These are phyloP conservation scores for Thraustochytrium striatum DNA, from an alignment of 352 stramenopile species.

Conservation along the genomic window DNA sequence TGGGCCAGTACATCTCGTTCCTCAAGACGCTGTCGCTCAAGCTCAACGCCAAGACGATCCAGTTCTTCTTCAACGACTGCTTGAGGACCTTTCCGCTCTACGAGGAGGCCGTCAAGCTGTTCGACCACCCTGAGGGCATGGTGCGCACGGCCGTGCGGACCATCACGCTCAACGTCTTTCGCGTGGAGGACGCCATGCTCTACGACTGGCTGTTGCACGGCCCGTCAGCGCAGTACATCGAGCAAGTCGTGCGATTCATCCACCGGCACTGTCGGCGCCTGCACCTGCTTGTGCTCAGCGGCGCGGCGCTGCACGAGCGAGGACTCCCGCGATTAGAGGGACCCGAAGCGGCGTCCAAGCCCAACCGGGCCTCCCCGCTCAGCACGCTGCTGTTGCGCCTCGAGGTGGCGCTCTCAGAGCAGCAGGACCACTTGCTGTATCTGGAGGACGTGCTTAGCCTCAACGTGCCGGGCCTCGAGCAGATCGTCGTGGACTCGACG, in stretches of 20 bases:
- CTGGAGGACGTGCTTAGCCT: constrained; percentile 38
- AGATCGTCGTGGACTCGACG: constrained; percentile 4
- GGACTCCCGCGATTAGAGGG: no score
- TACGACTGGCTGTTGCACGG: neutral
- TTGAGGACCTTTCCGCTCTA: constrained; percentile 52
- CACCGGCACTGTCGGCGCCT: constrained; percentile 15
- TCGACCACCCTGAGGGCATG: constrained; percentile 54
- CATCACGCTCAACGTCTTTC: constrained; percentile 53
- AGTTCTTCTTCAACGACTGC: constrained; percentile 53
- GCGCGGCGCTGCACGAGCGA: neutral
- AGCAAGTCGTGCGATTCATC: constrained; percentile 30
- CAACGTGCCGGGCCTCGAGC: constrained; percentile 3
- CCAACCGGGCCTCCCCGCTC: no score
- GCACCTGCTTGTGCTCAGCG: neutral
- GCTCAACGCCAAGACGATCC: constrained; percentile 53
- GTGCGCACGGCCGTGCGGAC: constrained; percentile 53
- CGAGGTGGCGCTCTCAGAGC: constrained; percentile 41
- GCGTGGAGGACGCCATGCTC: constrained; percentile 22
- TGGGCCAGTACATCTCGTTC: constrained; percentile 55
- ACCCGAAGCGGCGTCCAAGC: neutral
- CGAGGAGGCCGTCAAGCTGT: constrained; percentile 47
- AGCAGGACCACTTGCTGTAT: constrained; percentile 42
- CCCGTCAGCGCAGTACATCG: constrained; percentile 24
- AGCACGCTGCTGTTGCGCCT: constrained; percentile 4
- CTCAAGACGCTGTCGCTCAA: constrained; percentile 53